Evolutionary conservation across 2,329 filamentous ascomycete species (phyloP), one percentile per base, ranked within the genome.

Genomic region (Trichoderma sp.): DNA sequence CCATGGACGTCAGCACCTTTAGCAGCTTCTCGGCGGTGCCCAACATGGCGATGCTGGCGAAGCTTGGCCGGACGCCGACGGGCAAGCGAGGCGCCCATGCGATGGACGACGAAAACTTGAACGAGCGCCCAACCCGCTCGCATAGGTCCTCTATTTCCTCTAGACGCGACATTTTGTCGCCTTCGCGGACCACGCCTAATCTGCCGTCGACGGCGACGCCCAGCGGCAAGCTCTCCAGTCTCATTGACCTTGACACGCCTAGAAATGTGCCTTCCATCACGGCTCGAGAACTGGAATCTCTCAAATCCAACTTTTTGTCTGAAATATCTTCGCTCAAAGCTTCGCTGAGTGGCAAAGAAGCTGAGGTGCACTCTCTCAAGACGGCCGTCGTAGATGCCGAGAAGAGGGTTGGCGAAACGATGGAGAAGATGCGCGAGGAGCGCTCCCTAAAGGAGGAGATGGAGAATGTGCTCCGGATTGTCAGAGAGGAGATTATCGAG

Each of bases 291-390:
- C 85, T 98, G 2, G 96, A 99, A 78, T 92, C 92, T 16, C 85
- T 98, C 70, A 98, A 98, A 79, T 97, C 94, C 0, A 88, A 87
- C 29, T 96, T 97, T 75, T 86, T 96, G 63, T 97, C 94, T 0
- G 93, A 98, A 77, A 97, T 99, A 70, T 97, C 93, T 71, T 93
- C 92, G n/a, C 87, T 99, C 21, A 96, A 93, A 76, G 96, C 96
- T 3, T 95, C 93, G 11, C 84, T 99, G 11, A 94, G 91, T 75
- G 96, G 96, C 60, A 96, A 96, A 76, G 95, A 98, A 78, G 95
- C 95, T 6, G 94, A 98, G 79, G 93, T 96, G 43, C 86, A 90
- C 62, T 95, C 92, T 40, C 86, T 98, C 70, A 97, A 97, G 78
- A 89, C 91, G 55, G 93, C 96, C 0, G 89, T 98, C 35, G 89